These are phyloP conservation scores for Metschnikowia corniflorae DNA, from an alignment of 805 yeast species.

Conservation along the genomic window DNA sequence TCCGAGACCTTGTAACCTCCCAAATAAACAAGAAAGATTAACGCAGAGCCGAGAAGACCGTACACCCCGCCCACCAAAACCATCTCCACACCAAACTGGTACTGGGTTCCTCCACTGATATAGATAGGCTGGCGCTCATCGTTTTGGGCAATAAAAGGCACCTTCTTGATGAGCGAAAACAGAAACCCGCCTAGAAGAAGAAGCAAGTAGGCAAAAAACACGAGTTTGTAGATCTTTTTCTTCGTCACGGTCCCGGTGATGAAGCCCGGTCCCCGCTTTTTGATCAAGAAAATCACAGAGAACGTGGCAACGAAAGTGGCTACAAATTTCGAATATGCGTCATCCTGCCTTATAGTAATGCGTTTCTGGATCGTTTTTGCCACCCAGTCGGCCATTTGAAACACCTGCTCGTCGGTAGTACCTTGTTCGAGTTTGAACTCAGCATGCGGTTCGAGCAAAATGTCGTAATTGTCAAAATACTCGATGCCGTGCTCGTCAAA, in stretches of 20 bases:
- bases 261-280: constrained; percentile 41
- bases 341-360: constrained; percentile 40
- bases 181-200: constrained; percentile 59
- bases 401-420: constrained; percentile 32
- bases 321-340: constrained; percentile 41
- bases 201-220: constrained; percentile 38
- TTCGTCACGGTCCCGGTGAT: constrained; percentile 20
- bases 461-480: constrained; percentile 15
- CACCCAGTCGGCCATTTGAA: constrained; percentile 53
- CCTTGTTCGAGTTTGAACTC: constrained; percentile 37
- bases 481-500: constrained; percentile 24
- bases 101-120: constrained; percentile 60
- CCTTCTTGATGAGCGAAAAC: constrained; percentile 56
- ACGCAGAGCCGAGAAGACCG: constrained; percentile 38
- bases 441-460: constrained; percentile 28
- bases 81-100: constrained; percentile 71
- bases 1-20: constrained; percentile 30
- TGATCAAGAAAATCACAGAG: constrained; percentile 42
- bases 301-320: constrained; percentile 47
- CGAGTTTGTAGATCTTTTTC: constrained; percentile 20
- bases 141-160: constrained; percentile 58
- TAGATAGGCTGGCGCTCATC: constrained; percentile 50
- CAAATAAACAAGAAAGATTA: constrained; percentile 38
- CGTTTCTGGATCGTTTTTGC: constrained; percentile 43
- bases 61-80: constrained; percentile 52